phyloP scores from a whole-genome alignment of 2,329 filamentous ascomycete genomes.

The Aspergillus flavus region DNA sequence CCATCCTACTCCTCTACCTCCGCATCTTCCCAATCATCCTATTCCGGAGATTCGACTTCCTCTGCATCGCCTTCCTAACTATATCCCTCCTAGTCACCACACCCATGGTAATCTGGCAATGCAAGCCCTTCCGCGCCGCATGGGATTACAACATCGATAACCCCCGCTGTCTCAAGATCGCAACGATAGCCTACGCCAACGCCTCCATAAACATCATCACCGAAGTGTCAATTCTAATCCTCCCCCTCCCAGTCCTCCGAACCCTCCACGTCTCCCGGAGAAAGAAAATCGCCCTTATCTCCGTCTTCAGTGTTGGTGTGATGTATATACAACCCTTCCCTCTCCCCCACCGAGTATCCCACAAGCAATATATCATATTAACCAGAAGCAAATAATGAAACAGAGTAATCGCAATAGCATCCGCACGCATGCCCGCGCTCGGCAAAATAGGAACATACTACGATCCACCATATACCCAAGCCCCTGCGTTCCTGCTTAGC shows the following conservation, averaged over 20 bases:
- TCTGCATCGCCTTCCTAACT: background rate
- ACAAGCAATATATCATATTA: background rate
- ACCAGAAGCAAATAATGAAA: background rate
- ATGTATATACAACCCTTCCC: background rate
- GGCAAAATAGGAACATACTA: conserved; percentile 1
- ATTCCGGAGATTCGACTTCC: background rate
- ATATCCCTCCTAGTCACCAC: background rate
- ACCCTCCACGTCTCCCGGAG: background rate
- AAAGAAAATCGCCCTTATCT: background rate
- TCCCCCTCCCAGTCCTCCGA: background rate
- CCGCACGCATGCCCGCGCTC: background rate
- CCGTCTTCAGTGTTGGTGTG: background rate
- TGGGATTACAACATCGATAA: background rate
- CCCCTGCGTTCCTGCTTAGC: background rate
- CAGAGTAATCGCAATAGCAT: conserved; percentile 3
- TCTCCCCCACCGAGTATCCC: background rate
- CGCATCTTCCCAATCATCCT: conserved; percentile 1
- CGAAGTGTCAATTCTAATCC: background rate
- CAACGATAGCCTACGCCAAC: conserved; percentile 1
- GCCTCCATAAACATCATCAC: conserved; percentile 1
- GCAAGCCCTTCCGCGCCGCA: background rate
- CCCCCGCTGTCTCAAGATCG: background rate
- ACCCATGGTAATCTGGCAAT: conserved; percentile 4
- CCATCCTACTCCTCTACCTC: conserved; percentile 6
- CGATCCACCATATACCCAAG: background rate